phyloP scores from a whole-genome alignment of 192 early-diverging fungal species.

The Coemansia sp. region DNA sequence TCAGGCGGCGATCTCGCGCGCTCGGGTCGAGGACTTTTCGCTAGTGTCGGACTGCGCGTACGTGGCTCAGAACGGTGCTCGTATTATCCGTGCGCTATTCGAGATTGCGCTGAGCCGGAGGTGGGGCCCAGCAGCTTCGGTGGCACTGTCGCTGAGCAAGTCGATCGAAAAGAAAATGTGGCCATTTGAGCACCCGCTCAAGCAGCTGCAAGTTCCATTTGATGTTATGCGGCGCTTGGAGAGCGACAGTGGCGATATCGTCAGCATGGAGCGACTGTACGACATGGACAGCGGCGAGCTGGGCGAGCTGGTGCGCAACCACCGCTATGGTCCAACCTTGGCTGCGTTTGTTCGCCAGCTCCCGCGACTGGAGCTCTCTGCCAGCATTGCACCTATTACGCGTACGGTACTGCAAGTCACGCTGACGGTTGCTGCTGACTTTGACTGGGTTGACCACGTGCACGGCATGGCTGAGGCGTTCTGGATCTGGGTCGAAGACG shows the following conservation, averaged over 20 bases:
- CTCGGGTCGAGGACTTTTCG: conserved; percentile 86
- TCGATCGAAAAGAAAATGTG: conserved; percentile 88
- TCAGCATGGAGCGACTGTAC: conserved; percentile 67
- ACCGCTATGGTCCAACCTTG: conserved; percentile 74
- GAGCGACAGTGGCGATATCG: conserved; percentile 9
- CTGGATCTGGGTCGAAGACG: conserved; percentile 97
- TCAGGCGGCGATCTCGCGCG: conserved; percentile 80
- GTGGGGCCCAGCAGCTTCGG: conserved; percentile 81
- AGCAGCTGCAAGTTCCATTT: conserved; percentile 72
- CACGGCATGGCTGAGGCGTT: conserved; percentile 90
- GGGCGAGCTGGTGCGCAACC: conserved; percentile 81
- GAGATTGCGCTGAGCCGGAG: conserved; percentile 88
- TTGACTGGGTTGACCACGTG: conserved; percentile 91
- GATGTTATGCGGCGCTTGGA: conserved; percentile 73
- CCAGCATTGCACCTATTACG: conserved; percentile 90
- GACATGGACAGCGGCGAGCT: conserved; percentile 85
- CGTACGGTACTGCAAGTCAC: conserved; percentile 81
- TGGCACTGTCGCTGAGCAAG: conserved; percentile 81
- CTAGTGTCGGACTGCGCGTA: conserved; percentile 91
- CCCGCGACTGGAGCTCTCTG: conserved; percentile 77
- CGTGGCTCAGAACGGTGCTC: conserved; percentile 90
- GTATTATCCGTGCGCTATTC: conserved; percentile 93
- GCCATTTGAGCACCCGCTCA: conserved; percentile 85
- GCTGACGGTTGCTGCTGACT: conserved; percentile 79
- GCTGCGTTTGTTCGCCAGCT: conserved; percentile 78